Evolutionary conservation across 768 basidiomycete genomes (phyloP).

Genomic region (Cubamyces lactineus): DNA sequence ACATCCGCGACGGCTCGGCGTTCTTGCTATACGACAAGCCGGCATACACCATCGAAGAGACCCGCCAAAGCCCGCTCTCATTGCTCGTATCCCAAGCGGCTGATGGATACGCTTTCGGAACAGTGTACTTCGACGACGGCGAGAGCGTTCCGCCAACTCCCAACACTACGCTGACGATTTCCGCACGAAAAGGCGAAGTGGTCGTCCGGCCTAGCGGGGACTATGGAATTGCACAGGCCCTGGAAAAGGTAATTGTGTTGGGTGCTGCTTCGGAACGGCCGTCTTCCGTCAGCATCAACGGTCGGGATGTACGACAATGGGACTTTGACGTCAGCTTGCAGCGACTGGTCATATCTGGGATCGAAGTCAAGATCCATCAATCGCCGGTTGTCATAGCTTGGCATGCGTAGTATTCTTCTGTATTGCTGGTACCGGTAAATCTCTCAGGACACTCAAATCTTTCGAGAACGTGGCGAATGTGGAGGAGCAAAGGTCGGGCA

Average conservation of each 20-base stretch:
- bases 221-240: constrained; percentile 49
- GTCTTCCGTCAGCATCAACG: constrained; percentile 33
- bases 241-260: constrained; percentile 60
- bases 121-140: constrained; percentile 74
- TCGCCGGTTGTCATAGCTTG: constrained; percentile 38
- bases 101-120: constrained; percentile 56
- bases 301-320: constrained; percentile 37
- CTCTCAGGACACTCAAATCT: too few species aligned
- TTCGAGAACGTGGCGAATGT: too few species aligned
- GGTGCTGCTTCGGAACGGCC: constrained; percentile 46
- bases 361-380: constrained; percentile 48
- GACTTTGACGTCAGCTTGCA: constrained; percentile 43
- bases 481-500: too few species aligned
- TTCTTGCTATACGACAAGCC: constrained; percentile 65
- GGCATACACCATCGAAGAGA: constrained; percentile 71
- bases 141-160: constrained; percentile 59
- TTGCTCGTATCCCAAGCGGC: constrained; percentile 60
- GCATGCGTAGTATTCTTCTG: constrained; percentile 28
- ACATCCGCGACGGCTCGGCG: constrained; percentile 68
- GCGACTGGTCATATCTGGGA: constrained; percentile 44
- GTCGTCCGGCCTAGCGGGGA: constrained; percentile 41
- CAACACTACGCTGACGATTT: constrained; percentile 52
- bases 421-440: neutral
- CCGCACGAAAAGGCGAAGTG: constrained; percentile 40
- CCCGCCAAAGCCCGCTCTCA: constrained; percentile 60